Evolutionary conservation across 2,329 filamentous ascomycete species (phyloP).

Genomic region (Parastagonospora nodorum): DNA sequence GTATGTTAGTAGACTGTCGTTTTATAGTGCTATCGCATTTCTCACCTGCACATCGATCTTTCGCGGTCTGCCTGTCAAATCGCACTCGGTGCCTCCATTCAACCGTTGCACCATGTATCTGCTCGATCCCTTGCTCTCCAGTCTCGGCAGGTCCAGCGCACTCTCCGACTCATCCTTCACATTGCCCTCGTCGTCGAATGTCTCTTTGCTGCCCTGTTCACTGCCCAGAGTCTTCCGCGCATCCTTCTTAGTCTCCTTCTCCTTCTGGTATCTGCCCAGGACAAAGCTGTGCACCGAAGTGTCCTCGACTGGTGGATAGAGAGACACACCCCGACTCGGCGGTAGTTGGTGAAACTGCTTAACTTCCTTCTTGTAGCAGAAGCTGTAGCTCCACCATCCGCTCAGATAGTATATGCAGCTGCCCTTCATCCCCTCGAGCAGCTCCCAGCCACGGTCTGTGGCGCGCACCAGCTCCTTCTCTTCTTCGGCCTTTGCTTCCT

Average conservation of each 20-base stretch:
- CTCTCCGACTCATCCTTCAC: slow-evolving; percentile 27
- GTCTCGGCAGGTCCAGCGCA: slow-evolving; percentile 58
- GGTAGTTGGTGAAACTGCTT: slow-evolving; percentile 89
- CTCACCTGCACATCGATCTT: slow-evolving; percentile 78
- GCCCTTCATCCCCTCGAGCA: slow-evolving; percentile 77
- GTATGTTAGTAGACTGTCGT: slow-evolving; percentile 14
- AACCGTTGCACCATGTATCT: slow-evolving; percentile 85
- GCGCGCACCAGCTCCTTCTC: slow-evolving; percentile 80
- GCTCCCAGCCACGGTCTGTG: slow-evolving; percentile 76
- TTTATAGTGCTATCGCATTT: neutral
- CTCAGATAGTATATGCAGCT: slow-evolving; percentile 82
- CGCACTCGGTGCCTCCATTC: slow-evolving; percentile 79
- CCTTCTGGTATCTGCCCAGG: slow-evolving; percentile 65
- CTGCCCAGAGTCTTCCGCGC: slow-evolving; percentile 36
- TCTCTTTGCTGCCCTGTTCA: slow-evolving; percentile 37
- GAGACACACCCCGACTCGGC: slow-evolving; percentile 67
- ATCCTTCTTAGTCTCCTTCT: slow-evolving; percentile 21
- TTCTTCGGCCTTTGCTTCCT: slow-evolving; percentile 73
- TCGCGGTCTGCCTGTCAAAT: slow-evolving; percentile 79
- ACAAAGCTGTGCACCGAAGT: slow-evolving; percentile 76
- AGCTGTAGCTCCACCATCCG: slow-evolving; percentile 96
- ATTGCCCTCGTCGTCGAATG: slow-evolving; percentile 36
- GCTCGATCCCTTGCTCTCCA: slow-evolving; percentile 82
- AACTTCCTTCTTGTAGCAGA: slow-evolving; percentile 86
- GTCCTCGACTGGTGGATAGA: slow-evolving; percentile 76